Evolutionary conservation across 2,329 filamentous ascomycete species (phyloP), one percentile per base, ranked within the genome.

Genomic region (Calonectria hongkongensis): DNA sequence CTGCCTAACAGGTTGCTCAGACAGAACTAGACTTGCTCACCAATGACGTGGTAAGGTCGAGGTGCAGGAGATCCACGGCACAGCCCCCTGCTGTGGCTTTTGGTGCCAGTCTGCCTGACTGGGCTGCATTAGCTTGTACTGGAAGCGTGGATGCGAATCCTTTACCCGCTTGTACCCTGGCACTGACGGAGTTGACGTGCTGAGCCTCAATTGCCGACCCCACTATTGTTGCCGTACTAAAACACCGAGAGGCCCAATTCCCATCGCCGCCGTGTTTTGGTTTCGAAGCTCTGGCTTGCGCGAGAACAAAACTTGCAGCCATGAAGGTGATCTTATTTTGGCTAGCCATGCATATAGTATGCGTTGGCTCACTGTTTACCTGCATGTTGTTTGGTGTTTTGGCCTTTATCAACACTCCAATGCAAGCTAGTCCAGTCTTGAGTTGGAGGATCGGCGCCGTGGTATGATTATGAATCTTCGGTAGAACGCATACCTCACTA

Each of bases 321-420:
- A 58, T 58, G 64, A 45, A n/a, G 15, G 48, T 33, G 16, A 43
- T 66, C 7, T 47, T 36, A 4, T 39, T 39, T 10, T 66, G 39
- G 64, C 30, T 58, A 27, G 10, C 45, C 27, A 50, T 28, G 36
- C 64, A 66, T 39, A 43, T 36, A 6, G 13, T 43, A 25, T 45
- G 48, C 39, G 12, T 58, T 25, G 9, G 41, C 47, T 18, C 50
- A 18, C 18, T 56, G 10, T 45, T 66, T 28, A 41, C n/a, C n/a
- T 45, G 30, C 39, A 16, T 47, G 21, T 6, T n/a, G 4, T 41
- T 39, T 18, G n/a, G 36, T 15, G 33, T 30, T 13, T 56, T 33
- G 18, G 36, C 64, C 27, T 58, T 45, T 18, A n/a, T 36, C 10
- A 43, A 8, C 47, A 25, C 48, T 2, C 16, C 50, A 18, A n/a